Conservation (phyloP, 768 basidiomycete genomes). For the Tulasnella sp. region DNA sequence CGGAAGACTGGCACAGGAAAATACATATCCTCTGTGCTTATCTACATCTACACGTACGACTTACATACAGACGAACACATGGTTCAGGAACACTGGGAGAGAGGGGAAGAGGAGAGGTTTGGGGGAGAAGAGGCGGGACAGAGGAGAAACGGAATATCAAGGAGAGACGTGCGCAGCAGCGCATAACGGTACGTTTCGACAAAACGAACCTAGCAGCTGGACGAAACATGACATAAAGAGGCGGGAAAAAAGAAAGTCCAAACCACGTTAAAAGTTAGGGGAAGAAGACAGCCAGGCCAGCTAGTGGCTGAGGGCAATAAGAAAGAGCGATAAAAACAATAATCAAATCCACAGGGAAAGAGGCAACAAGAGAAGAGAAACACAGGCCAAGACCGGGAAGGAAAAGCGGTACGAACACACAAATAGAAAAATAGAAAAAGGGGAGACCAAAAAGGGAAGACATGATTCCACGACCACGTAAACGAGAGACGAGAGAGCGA, state of each 20-base stretch:
- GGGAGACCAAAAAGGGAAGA: neutral
- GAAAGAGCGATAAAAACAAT: conserved; percentile 14
- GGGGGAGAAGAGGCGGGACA: neutral
- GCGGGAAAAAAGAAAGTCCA: neutral
- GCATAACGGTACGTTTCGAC: neutral
- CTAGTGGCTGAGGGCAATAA: conserved; percentile 15
- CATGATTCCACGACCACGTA: conserved; percentile 6
- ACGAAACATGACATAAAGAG: neutral
- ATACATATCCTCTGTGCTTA: conserved; percentile 3
- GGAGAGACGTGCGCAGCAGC: neutral
- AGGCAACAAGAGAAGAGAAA: neutral
- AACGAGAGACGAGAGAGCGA: conserved; percentile 8
- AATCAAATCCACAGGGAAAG: conserved; percentile 10
- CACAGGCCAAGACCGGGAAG: neutral
- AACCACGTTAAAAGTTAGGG: neutral
- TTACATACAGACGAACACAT: neutral
- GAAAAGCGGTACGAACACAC: conserved; percentile 5
- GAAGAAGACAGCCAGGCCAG: conserved; percentile 2
- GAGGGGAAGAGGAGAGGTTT: neutral
- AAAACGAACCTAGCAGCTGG: neutral
- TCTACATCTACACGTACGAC: conserved; percentile 9
- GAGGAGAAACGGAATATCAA: neutral
- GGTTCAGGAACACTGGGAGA: neutral
- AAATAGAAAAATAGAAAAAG: neutral
- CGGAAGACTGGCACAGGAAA: conserved; percentile 1